These are phyloP conservation scores for Plantago elongata DNA, from an alignment of 257 asterid species.

Conservation along the genomic window DNA sequence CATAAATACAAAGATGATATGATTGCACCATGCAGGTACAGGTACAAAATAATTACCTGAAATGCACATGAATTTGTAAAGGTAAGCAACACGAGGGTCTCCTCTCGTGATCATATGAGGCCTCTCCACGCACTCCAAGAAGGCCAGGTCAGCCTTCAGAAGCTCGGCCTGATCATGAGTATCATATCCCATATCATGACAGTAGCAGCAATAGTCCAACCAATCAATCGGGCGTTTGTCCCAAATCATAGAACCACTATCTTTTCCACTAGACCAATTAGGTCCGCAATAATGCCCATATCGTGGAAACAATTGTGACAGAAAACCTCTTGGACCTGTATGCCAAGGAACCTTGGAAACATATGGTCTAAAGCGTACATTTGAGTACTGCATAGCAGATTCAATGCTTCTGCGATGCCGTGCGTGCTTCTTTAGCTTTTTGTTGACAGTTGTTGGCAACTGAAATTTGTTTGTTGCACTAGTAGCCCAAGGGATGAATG, in stretches of 20 bases:
- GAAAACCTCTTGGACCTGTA: constrained; percentile 77
- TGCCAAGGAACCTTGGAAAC: constrained; percentile 96
- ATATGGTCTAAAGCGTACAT: constrained; percentile 79
- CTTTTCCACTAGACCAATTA: constrained; percentile 95
- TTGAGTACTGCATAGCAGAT: constrained; percentile 35
- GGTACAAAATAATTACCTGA: constrained; percentile 51
- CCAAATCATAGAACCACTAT: constrained; percentile 79
- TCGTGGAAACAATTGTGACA: constrained; percentile 81
- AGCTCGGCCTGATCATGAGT: constrained; percentile 81
- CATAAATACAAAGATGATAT: constrained; percentile 5
- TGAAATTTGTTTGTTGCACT: constrained; percentile 44
- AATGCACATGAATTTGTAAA: constrained; percentile 77
- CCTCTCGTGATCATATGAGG: constrained; percentile 63
- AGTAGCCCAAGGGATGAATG: constrained; percentile 60
- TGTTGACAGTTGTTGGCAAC: constrained; percentile 74
- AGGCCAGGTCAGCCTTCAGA: constrained; percentile 84
- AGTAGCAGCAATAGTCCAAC: constrained; percentile 95
- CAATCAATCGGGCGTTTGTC: constrained; percentile 91
- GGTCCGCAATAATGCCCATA: constrained; percentile 97
- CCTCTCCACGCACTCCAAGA: constrained; percentile 90
- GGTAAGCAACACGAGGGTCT: constrained; percentile 57
- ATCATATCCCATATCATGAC: constrained; percentile 93
- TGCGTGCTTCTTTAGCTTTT: constrained; percentile 48
- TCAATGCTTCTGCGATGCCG: constrained; percentile 29
- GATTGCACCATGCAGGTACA: neutral